Base-by-base conservation (phyloP, 768 basidiomycete species). In the Kwoniella bestiolae region DNA sequence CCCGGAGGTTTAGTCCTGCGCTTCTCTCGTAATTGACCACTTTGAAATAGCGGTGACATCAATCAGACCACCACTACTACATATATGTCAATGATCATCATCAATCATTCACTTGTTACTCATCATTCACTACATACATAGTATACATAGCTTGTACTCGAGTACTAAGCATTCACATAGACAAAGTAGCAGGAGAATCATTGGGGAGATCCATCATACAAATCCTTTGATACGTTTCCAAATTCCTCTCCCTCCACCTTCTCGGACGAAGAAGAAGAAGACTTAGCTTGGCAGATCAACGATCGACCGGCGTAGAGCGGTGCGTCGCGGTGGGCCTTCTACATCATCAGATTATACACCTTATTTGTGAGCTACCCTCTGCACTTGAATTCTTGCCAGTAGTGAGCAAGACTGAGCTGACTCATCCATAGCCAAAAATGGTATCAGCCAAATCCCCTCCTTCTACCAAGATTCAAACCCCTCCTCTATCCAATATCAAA, bases 391-490 rank as follows among this genome's bases (percentile, higher is more conserved):
- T 41, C 3, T 41, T 16, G 38, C n/a, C n/a, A n/a, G n/a, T n/a
- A n/a, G n/a, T n/a, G n/a, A n/a, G n/a, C n/a, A n/a, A n/a, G n/a
- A 16, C 8, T 28, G 5, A 21, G 28, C 50, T 51, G 26, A 26
- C 50, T 16, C 50, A 16, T 51, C 50, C 3, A 23, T 16, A 12
- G 14, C 29, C 7, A 1, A 59, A 47, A 47, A 63, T 63, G 52
- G 55, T 64, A 47, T 25, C 62, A 25, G 44, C 55, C 6, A 56
- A 64, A 49, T 64, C 63, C 21, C 63, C 63, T 3, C 56, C 44
- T n/a, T n/a, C n/a, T 7, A 55, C 4, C 3, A 57, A 47, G 21
- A 6, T 55, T 2, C 26, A 46, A 21, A 26, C 63, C 32, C 35
- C 47, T 4, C 26, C 50, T 3, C 14, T 44, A 23, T 23, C 44